Evolutionary conservation across 441 rosid species (phyloP).

Genomic region (Biscutella laevigata): DNA sequence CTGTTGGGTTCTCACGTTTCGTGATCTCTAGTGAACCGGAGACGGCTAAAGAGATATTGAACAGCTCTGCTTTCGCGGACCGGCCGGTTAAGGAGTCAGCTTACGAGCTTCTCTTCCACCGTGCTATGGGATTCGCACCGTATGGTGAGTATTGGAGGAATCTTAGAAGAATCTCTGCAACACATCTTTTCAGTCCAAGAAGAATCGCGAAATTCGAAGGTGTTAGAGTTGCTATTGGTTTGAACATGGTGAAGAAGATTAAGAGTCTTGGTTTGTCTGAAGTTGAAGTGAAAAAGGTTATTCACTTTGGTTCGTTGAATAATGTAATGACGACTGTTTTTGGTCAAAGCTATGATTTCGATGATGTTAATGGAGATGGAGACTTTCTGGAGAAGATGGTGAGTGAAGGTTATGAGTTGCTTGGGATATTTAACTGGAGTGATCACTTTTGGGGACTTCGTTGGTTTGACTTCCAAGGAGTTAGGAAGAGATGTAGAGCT

Average conservation of each 20-base stretch:
- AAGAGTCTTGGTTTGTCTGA: conserved; percentile 17
- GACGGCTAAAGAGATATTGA: conserved; percentile 56
- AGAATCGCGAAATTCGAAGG: conserved; percentile 39
- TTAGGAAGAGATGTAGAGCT: conserved; percentile 50
- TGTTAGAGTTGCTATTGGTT: conserved; percentile 37
- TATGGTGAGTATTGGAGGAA: conserved; percentile 79
- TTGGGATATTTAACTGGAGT: conserved; percentile 74
- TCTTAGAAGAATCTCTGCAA: conserved; percentile 56
- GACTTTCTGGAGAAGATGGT: conserved; percentile 50
- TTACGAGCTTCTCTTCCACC: conserved; percentile 64
- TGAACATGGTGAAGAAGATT: conserved; percentile 39
- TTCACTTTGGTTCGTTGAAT: conserved; percentile 64
- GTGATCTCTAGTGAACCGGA: conserved; percentile 68
- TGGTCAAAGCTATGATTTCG: conserved; percentile 50
- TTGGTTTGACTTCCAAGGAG: conserved; percentile 66
- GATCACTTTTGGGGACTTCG: conserved; percentile 63
- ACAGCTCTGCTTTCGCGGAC: conserved; percentile 66
- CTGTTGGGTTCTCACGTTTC: conserved; percentile 66
- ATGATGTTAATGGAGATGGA: conserved; percentile 19
- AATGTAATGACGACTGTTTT: conserved; percentile 68
- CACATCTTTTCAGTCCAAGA: conserved; percentile 64
- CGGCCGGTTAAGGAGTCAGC: conserved; percentile 84
- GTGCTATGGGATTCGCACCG: conserved; percentile 82
- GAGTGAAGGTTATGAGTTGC: conserved; percentile 57
- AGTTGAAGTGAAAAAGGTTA: conserved; percentile 37